Conservation (phyloP, 2,329 filamentous ascomycete genomes). For the Pyricularia grisea region DNA sequence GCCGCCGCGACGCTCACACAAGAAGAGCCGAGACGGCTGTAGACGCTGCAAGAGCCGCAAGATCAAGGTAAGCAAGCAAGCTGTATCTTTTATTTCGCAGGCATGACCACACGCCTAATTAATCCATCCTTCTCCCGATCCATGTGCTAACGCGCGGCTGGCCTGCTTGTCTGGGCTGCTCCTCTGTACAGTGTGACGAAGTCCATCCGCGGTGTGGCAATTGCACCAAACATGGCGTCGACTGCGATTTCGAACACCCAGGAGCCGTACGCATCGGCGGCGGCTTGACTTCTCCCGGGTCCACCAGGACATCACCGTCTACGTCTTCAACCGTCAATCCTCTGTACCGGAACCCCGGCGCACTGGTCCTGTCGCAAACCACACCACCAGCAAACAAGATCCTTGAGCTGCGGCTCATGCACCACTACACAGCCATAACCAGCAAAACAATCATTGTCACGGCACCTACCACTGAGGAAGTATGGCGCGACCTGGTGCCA, state of each 20-base stretch:
- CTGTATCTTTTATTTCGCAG: not conserved
- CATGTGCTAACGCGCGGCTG: not conserved
- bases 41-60: constrained; percentile 57
- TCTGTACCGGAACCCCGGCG: constrained; percentile 24
- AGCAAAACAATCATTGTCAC: constrained; percentile 49
- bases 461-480: constrained; percentile 38
- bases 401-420: constrained; percentile 53
- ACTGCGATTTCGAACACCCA: constrained; percentile 54
- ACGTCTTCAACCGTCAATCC: constrained; percentile 19
- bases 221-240: constrained; percentile 57
- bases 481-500: constrained; percentile 53
- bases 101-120: not conserved
- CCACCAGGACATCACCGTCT: constrained; percentile 14
- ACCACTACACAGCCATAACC: constrained; percentile 54
- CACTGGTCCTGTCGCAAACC: constrained; percentile 22
- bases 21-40: constrained; percentile 60
- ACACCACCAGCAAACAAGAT: constrained; percentile 32
- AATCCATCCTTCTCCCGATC: not conserved
- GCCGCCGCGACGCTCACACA: constrained; percentile 59
- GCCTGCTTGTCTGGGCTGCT: not conserved
- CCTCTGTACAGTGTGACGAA: constrained; percentile 47
- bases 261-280: constrained; percentile 3
- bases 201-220: constrained; percentile 56
- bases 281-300: not conserved
- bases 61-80: constrained; percentile 46